Conservation (phyloP, 139 green algal genomes). For the Pleodorina starrii region DNA sequence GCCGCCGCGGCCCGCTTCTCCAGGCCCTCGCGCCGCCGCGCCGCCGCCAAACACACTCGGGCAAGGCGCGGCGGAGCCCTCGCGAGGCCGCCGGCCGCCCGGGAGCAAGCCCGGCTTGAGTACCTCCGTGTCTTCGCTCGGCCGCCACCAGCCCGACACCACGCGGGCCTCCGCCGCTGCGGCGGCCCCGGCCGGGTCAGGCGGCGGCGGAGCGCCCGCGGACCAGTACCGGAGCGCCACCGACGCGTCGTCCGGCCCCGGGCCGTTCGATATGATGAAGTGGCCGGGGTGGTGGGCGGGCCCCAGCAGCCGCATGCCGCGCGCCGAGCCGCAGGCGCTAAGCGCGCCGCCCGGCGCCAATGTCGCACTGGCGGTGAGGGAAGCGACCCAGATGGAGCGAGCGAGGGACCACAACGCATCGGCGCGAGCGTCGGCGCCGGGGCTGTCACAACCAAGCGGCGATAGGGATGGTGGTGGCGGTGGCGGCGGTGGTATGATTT, state of each 20-base stretch:
- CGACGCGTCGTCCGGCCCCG: constrained; percentile 8
- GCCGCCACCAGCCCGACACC: constrained; percentile 1
- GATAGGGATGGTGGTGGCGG: too few species aligned
- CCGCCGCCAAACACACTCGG: too few species aligned
- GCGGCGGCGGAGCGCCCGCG: not conserved
- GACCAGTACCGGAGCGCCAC: constrained; percentile 20
- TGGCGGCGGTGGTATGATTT: not conserved
- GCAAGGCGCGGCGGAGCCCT: too few species aligned
- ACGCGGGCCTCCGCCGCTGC: not conserved
- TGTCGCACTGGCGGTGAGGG: not conserved
- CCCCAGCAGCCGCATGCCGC: constrained; percentile 13
- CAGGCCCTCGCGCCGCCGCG: too few species aligned
- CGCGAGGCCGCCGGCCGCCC: too few species aligned
- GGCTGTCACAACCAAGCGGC: not conserved
- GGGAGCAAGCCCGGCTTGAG: too few species aligned
- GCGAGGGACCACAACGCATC: not conserved
- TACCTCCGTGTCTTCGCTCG: not conserved
- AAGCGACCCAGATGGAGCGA: not conserved
- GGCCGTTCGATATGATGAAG: constrained; percentile 46
- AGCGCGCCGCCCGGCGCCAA: not conserved
- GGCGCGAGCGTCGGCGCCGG: not conserved
- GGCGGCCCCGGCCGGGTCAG: not conserved
- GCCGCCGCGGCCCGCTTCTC: not conserved
- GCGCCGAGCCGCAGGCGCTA: not conserved
- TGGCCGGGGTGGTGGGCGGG: not conserved